Percentiles rank a stretch among this genome's conserved stretches.
These are phyloP conservation scores for Kalaharituber pfeilii DNA, from an alignment of 2,329 filamentous ascomycete species.

Conservation along the genomic window DNA sequence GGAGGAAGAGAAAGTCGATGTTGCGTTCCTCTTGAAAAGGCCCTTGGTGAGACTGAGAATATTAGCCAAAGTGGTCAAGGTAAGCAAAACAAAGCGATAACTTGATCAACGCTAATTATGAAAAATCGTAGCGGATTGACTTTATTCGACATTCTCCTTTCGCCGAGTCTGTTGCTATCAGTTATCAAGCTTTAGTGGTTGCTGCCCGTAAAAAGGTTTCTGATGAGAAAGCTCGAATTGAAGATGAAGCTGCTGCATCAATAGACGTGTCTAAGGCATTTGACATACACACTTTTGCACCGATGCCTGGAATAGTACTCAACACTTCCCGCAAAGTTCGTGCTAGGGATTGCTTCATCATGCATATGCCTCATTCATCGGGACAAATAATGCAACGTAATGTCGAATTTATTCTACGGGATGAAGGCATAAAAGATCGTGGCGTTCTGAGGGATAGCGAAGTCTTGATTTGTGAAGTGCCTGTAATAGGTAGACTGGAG, in stretches of 20 bases:
- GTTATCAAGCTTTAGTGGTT: conserved; percentile 56
- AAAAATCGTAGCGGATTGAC: conserved; percentile 22
- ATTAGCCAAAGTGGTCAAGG: conserved; percentile 66
- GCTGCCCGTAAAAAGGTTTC: conserved; percentile 58
- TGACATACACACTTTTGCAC: conserved; percentile 58
- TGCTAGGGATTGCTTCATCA: conserved; percentile 75
- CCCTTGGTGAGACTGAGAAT: conserved; percentile 78
- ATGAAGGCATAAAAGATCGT: conserved; percentile 36
- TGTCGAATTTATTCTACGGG: conserved; percentile 70
- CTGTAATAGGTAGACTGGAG: conserved; percentile 43
- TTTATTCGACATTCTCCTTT: conserved; percentile 30
- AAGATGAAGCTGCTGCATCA: conserved; percentile 70
- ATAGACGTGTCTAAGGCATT: conserved; percentile 68
- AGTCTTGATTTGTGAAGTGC: conserved; percentile 82
- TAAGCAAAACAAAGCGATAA: conserved; percentile 23
- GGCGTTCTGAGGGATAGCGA: conserved; percentile 51
- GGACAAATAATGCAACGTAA: conserved; percentile 80
- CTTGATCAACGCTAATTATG: neutral
- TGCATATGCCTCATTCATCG: conserved; percentile 72
- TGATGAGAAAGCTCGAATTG: conserved; percentile 53
- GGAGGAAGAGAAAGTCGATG: conserved; percentile 78
- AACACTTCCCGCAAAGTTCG: conserved; percentile 66
- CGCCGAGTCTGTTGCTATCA: conserved; percentile 40
- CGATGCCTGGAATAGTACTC: conserved; percentile 51
- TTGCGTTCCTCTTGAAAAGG: conserved; percentile 78